Evolutionary conservation across 1,139 yeast genomes (phyloP).

Genomic region (Zygosaccharomyces pseudobailii): DNA sequence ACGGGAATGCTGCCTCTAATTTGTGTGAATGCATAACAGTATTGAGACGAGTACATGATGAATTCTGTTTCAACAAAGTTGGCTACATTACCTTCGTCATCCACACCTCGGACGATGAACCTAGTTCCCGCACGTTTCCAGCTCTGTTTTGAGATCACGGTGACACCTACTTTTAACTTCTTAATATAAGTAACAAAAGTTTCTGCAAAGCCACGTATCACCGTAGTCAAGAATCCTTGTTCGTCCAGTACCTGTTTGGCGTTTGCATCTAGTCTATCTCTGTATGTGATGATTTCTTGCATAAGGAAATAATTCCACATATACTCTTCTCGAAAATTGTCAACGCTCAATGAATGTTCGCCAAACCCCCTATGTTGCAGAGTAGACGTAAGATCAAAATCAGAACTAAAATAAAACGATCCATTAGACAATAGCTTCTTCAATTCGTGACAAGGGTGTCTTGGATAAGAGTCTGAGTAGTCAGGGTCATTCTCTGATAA

Average conservation of each 20-base stretch:
- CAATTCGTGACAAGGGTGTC: conserved; percentile 82
- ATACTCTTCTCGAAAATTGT: conserved; percentile 70
- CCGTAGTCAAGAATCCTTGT: conserved; percentile 81
- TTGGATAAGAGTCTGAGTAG: conserved; percentile 32
- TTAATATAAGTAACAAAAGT: conserved; percentile 55
- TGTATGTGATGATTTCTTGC: conserved; percentile 70
- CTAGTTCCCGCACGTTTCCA: conserved; percentile 97
- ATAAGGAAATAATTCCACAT: conserved; percentile 97
- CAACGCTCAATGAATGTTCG: conserved; percentile 42
- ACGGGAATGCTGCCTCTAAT: conserved; percentile 93
- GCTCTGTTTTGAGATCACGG: conserved; percentile 86
- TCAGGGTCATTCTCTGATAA: conserved; percentile 29
- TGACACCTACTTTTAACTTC: conserved; percentile 52
- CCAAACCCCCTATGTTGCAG: conserved; percentile 67
- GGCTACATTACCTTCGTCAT: conserved; percentile 92
- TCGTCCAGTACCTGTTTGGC: conserved; percentile 60
- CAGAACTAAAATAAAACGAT: conserved; percentile 86
- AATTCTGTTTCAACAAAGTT: conserved; percentile 95
- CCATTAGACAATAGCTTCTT: conserved; percentile 78
- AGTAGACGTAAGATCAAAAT: conserved; percentile 82
- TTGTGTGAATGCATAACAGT: conserved; percentile 73
- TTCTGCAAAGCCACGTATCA: conserved; percentile 90
- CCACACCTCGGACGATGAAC: conserved; percentile 89
- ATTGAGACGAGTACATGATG: conserved; percentile 53
- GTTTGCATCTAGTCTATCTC: conserved; percentile 60